Evolutionary conservation across 805 yeast species (phyloP).

Genomic region (Candida berthetii): DNA sequence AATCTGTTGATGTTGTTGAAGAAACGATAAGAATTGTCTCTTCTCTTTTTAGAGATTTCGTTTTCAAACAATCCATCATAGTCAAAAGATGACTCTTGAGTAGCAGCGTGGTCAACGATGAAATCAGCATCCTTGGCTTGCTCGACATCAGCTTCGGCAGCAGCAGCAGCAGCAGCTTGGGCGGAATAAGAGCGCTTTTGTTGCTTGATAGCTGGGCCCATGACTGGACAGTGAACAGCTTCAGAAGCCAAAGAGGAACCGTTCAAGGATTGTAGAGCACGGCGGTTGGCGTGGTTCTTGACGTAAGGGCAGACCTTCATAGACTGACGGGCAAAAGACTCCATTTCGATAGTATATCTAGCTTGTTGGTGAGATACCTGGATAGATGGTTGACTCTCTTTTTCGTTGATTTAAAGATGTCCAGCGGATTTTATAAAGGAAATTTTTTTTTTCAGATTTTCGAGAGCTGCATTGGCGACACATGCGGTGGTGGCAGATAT

Average conservation of each 20-base stretch:
- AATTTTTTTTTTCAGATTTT: too few species aligned
- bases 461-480: too few species aligned
- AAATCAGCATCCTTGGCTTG: constrained; percentile 6
- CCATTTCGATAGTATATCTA: constrained; percentile 44
- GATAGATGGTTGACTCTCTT: not conserved
- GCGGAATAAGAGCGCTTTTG: constrained; percentile 25
- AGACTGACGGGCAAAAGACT: constrained; percentile 69
- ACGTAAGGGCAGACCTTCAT: constrained; percentile 82
- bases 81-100: constrained; percentile 56
- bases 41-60: constrained; percentile 69
- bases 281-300: constrained; percentile 43
- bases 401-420: too few species aligned
- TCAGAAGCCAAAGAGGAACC: constrained; percentile 27
- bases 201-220: constrained; percentile 68
- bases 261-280: constrained; percentile 53
- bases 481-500: too few species aligned
- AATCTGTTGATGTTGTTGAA: constrained; percentile 96
- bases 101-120: constrained; percentile 26
- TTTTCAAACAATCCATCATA: constrained; percentile 61
- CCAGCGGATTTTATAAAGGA: too few species aligned
- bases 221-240: constrained; percentile 84
- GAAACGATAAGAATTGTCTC: constrained; percentile 89
- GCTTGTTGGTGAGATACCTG: not conserved
- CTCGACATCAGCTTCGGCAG: constrained; percentile 21
- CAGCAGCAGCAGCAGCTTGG: constrained; percentile 23